Evolutionary conservation across 345 rosid genomes (phyloP).

Genomic region (Gossypioides kirkii): DNA sequence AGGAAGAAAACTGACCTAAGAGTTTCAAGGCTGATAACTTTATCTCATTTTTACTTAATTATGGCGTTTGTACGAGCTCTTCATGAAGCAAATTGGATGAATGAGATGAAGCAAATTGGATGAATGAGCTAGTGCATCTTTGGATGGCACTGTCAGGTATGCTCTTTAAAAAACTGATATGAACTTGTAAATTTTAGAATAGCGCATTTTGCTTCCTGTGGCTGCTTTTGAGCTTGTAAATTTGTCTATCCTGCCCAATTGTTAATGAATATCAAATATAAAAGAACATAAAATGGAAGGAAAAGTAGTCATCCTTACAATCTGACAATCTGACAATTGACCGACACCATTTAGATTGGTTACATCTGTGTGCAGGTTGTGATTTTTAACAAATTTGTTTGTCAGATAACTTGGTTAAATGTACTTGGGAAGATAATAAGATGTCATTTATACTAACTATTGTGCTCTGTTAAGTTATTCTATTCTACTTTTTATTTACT

Average conservation of each 20-base stretch:
- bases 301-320: neutral
- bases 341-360: neutral
- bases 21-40: no score
- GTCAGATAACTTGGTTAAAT: neutral
- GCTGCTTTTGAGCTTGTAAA: neutral
- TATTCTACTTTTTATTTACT: no score
- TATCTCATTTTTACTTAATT: no score
- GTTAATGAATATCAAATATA: neutral
- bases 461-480: no score
- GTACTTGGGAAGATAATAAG: neutral
- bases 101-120: no score
- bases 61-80: no score
- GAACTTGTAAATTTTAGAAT: neutral
- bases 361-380: neutral
- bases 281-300: neutral
- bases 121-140: slow-evolving; percentile 74
- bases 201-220: neutral
- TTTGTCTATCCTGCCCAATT: neutral
- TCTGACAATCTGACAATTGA: neutral
- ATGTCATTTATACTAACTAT: slow-evolving; percentile 9
- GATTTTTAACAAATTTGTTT: neutral
- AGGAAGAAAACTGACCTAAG: no score
- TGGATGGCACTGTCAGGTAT: slow-evolving; percentile 77
- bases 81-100: no score
- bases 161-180: slow-evolving; percentile 8